Evolutionary conservation across 2,329 filamentous ascomycete species (phyloP).

Genomic region (Cladophialophora immunda): DNA sequence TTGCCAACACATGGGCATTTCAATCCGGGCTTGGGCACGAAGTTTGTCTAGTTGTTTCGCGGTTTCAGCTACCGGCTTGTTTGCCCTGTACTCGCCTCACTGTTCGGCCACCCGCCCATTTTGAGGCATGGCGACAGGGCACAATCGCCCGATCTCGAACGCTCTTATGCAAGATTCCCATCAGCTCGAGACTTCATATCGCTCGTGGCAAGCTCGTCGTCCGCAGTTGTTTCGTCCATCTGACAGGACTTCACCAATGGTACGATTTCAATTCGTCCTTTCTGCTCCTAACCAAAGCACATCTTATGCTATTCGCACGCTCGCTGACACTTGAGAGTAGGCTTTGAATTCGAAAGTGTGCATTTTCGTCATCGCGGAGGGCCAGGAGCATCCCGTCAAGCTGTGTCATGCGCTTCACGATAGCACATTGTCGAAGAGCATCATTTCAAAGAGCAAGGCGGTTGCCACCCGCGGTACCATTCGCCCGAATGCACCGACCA

Average conservation of each 20-base stretch:
- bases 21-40: slow-evolving; percentile 35
- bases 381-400: slow-evolving; percentile 32
- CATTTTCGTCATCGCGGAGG: slow-evolving; percentile 36
- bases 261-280: slow-evolving; percentile 16
- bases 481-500: slow-evolving; percentile 12
- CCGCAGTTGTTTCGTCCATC: slow-evolving; percentile 36
- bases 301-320: neutral
- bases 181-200: slow-evolving; percentile 35
- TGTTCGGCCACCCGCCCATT: slow-evolving; percentile 8
- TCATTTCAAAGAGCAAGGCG: slow-evolving; percentile 34
- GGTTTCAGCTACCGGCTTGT: slow-evolving; percentile 9
- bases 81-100: slow-evolving; percentile 17
- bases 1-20: slow-evolving; percentile 36
- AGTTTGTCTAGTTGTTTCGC: slow-evolving; percentile 17
- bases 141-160: slow-evolving; percentile 23
- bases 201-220: slow-evolving; percentile 34
- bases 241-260: slow-evolving; percentile 26
- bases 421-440: slow-evolving; percentile 21
- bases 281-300: neutral
- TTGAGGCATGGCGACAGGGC: slow-evolving; percentile 30
- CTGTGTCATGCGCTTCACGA: slow-evolving; percentile 30
- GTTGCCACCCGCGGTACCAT: slow-evolving; percentile 28
- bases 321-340: slow-evolving; percentile 1
- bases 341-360: slow-evolving; percentile 14
- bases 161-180: slow-evolving; percentile 20